Conservation (phyloP, 2,329 filamentous ascomycete genomes). For the Domatiomyces catenatus region DNA sequence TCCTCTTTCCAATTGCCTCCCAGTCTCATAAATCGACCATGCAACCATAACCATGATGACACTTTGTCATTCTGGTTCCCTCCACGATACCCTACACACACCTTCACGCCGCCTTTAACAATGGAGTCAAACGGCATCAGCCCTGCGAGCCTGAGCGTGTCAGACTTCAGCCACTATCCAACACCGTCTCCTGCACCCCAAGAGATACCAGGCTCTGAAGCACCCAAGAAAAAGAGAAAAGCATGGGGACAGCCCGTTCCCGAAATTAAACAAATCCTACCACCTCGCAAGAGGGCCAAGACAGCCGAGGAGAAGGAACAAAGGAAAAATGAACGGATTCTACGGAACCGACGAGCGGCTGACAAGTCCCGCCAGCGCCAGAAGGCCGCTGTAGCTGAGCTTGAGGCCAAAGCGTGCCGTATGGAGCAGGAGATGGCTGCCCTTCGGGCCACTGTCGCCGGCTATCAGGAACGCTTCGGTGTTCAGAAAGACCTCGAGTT, state of each 20-base stretch:
- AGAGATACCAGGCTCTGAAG: constrained; percentile 7
- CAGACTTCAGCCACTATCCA: constrained; percentile 9
- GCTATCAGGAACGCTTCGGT: constrained; percentile 37
- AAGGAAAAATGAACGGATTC: constrained; percentile 87
- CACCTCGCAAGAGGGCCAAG: constrained; percentile 76
- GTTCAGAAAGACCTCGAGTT: constrained; percentile 10
- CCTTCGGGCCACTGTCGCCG: constrained; percentile 47
- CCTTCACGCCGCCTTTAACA: constrained; percentile 3
- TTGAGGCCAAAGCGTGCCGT: constrained; percentile 49
- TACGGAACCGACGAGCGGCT: constrained; percentile 86
- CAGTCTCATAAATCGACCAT: constrained; percentile 4
- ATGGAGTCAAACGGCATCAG: constrained; percentile 7
- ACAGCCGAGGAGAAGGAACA: constrained; percentile 99
- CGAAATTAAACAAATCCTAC: constrained; percentile 54
- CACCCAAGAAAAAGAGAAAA: constrained; percentile 67
- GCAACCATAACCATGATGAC: constrained; percentile 12
- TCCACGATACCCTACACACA: constrained; percentile 3
- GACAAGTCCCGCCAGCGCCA: constrained; percentile 94
- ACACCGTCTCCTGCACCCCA: constrained; percentile 12
- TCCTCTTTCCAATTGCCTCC: neutral
- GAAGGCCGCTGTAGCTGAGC: constrained; percentile 71
- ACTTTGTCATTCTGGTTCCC: constrained; percentile 13
- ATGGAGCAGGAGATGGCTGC: constrained; percentile 59
- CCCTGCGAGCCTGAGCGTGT: constrained; percentile 6
- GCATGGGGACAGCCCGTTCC: constrained; percentile 97